Evolutionary conservation across 2,329 filamentous ascomycete species (phyloP).

Genomic region (Xylariaceae sp.): DNA sequence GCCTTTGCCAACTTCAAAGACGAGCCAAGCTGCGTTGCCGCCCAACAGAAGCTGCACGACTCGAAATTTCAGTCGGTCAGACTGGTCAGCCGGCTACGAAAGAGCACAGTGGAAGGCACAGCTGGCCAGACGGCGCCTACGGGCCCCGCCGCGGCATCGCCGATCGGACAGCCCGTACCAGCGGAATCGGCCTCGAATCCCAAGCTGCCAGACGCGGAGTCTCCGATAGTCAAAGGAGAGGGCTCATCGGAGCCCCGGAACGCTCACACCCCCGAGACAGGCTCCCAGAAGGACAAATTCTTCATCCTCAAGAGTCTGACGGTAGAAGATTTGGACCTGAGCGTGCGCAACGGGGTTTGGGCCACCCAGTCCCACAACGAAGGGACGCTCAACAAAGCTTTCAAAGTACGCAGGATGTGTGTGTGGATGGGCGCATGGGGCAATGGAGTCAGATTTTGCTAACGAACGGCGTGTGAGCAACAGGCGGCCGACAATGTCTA

Average conservation of each 20-base stretch:
- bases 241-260: slow-evolving; percentile 11
- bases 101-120: slow-evolving; percentile 33
- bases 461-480: no score
- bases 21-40: slow-evolving; percentile 64
- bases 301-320: slow-evolving; percentile 94
- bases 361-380: slow-evolving; percentile 94
- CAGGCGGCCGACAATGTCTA: slow-evolving; percentile 79
- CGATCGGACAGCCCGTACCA: slow-evolving; percentile 12
- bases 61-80: slow-evolving; percentile 81
- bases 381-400: slow-evolving; percentile 72
- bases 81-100: slow-evolving; percentile 75
- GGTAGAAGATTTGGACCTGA: slow-evolving; percentile 80
- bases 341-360: slow-evolving; percentile 83
- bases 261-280: slow-evolving; percentile 10
- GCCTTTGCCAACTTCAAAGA: slow-evolving; percentile 93
- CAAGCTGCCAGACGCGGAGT: slow-evolving; percentile 5
- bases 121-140: slow-evolving; percentile 45
- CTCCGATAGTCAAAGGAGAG: slow-evolving; percentile 9
- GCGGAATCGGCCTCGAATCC: slow-evolving; percentile 11
- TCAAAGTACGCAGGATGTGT: slow-evolving; percentile 56
- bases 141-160: slow-evolving; percentile 40
- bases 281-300: slow-evolving; percentile 58
- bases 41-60: slow-evolving; percentile 81
- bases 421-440: no score
- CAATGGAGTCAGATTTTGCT: no score